Evolutionary conservation across 768 basidiomycete species (phyloP).

Genomic region (Rhizopogon vinicolor): DNA sequence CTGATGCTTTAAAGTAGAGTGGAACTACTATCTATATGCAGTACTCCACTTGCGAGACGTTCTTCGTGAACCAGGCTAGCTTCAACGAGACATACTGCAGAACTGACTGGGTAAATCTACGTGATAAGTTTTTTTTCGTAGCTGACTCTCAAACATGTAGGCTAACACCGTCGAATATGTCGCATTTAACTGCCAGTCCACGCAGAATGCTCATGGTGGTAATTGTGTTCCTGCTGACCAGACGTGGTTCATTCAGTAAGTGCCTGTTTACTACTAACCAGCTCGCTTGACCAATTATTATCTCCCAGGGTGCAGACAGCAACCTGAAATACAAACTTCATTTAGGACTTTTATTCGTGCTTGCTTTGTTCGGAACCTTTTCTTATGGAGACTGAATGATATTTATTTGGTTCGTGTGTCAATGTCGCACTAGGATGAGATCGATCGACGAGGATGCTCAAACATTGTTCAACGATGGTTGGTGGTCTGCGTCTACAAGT

Average conservation of each 20-base stretch:
- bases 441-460: no score
- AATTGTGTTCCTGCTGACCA: slow-evolving; percentile 43
- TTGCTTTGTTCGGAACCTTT: background rate
- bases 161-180: slow-evolving; percentile 36
- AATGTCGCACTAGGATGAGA: no score
- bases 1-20: background rate
- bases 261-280: background rate
- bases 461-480: no score
- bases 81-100: slow-evolving; percentile 39
- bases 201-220: slow-evolving; percentile 48
- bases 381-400: no score
- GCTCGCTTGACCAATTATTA: background rate
- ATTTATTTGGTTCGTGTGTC: no score
- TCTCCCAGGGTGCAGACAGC: background rate
- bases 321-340: background rate
- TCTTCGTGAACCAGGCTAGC: slow-evolving; percentile 45
- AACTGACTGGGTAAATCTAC: slow-evolving; percentile 37
- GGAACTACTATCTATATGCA: slow-evolving; percentile 23
- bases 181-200: slow-evolving; percentile 42
- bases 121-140: background rate
- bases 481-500: no score
- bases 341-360: background rate
- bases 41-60: slow-evolving; percentile 38
- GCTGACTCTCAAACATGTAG: slow-evolving; percentile 14
- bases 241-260: slow-evolving; percentile 47